Evolutionary conservation across 805 yeast species (phyloP).

Genomic region (Saturnispora zaruensis): DNA sequence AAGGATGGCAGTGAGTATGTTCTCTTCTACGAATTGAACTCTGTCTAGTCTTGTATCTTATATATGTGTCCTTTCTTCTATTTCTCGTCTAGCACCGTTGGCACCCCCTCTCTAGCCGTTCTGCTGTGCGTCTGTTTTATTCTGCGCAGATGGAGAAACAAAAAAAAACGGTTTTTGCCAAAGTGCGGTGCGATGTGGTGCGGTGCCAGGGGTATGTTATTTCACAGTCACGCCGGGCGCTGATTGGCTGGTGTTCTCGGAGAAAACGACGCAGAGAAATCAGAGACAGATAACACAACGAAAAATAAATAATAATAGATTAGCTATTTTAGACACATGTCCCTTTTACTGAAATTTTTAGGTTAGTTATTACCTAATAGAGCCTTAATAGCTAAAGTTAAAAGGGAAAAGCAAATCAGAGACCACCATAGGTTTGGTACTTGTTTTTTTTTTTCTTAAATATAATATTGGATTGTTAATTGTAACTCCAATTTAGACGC

Average conservation of each 20-base stretch:
- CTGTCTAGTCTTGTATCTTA: not conserved
- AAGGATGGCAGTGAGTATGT: slow-evolving; percentile 14
- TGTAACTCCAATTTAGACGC: not conserved
- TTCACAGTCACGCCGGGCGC: not conserved
- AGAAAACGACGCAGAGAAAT: slow-evolving; percentile 2
- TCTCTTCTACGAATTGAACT: slow-evolving; percentile 7
- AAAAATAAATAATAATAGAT: not conserved
- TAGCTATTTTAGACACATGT: not conserved
- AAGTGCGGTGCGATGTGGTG: not conserved
- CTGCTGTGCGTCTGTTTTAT: not conserved
- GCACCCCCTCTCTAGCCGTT: not conserved
- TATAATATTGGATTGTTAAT: not conserved
- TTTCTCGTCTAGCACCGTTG: not conserved
- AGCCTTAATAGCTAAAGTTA: not conserved
- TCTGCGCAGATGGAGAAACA: too few relatives aligned
- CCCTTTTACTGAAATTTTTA: not conserved
- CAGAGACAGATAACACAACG: not conserved
- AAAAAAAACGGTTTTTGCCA: not conserved
- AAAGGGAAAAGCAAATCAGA: not conserved
- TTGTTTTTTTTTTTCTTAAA: not conserved
- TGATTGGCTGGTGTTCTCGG: not conserved
- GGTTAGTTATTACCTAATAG: not conserved
- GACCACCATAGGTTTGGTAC: not conserved
- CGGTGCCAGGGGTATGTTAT: not conserved
- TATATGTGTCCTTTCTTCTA: not conserved